phyloP scores from a whole-genome alignment of 23 red algal genomes.

The Gracilaria gracilis region DNA sequence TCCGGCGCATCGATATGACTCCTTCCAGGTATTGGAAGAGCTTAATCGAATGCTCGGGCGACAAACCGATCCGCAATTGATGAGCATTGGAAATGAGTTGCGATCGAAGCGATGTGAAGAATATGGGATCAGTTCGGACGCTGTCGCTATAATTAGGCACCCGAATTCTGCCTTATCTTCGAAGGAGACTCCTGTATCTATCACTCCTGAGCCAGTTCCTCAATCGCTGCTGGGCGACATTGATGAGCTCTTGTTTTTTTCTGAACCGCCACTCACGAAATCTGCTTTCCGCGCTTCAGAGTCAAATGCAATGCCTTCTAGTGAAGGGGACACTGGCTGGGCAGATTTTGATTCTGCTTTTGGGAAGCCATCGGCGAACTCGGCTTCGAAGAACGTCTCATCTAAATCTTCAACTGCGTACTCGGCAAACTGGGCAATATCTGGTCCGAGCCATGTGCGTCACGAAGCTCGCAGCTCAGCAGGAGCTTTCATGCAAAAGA shows the following conservation, averaged over 20 bases:
- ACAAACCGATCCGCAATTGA: not conserved
- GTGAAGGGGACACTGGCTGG: not conserved
- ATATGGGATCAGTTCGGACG: constrained; percentile 14
- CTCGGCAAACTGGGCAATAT: not conserved
- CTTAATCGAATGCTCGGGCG: constrained; percentile 12
- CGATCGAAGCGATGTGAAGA: constrained; percentile 19
- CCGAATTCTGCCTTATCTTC: not conserved
- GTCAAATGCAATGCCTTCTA: not conserved
- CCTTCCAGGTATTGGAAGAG: constrained; percentile 49
- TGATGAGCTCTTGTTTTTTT: constrained; percentile 18
- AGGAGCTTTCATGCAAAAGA: not conserved
- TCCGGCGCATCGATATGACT: constrained; percentile 62
- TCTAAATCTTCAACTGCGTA: not conserved
- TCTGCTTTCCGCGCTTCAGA: not conserved
- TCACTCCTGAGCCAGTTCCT: not conserved
- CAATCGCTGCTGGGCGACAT: constrained; percentile 8
- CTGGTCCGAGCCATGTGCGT: not conserved
- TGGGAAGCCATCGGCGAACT: not conserved
- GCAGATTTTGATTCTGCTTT: constrained; percentile 71
- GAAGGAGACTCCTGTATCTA: not conserved
- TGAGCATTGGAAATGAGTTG: constrained; percentile 6
- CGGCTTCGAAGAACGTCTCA: not conserved
- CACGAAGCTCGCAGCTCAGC: not conserved
- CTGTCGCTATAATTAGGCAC: not conserved
- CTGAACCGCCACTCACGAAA: not conserved